These are phyloP conservation scores for Mycocentrospora acerina DNA, from an alignment of 2,329 filamentous ascomycete species.

Conservation along the genomic window DNA sequence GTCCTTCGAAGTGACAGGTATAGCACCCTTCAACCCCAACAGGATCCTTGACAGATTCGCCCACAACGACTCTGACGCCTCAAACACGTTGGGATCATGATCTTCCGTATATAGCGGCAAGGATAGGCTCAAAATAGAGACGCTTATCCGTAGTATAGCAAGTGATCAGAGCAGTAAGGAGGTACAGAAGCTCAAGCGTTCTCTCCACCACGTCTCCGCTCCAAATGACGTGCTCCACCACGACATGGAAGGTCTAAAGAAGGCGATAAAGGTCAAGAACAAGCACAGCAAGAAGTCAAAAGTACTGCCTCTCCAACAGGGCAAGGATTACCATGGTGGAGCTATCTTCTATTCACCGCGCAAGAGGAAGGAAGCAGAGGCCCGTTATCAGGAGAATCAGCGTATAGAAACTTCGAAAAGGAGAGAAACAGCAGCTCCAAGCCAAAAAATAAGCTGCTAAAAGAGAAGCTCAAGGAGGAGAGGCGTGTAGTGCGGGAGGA, in stretches of 20 bases:
- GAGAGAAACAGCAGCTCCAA: background rate
- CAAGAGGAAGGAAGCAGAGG: conserved; percentile 3
- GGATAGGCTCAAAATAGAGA: conserved; percentile 6
- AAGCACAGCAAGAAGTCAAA: background rate
- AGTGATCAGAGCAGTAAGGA: conserved; percentile 1
- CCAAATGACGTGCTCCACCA: background rate
- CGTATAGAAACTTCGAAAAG: background rate
- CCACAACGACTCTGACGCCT: background rate
- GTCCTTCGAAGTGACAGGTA: conserved; percentile 5
- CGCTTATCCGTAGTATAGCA: conserved; percentile 1
- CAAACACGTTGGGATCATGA: conserved; percentile 1
- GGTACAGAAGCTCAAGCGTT: background rate
- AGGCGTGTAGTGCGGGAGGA: background rate
- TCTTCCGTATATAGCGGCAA: background rate
- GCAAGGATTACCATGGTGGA: conserved; percentile 9
- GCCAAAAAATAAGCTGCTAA: background rate
- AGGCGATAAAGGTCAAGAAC: background rate
- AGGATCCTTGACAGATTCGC: conserved; percentile 5
- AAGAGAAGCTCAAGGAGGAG: background rate
- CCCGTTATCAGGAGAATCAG: background rate
- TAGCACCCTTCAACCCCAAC: conserved; percentile 5
- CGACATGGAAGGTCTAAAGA: background rate
- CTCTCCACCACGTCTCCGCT: conserved; percentile 3
- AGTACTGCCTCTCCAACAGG: background rate
- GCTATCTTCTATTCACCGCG: conserved; percentile 10